These are phyloP conservation scores for Tylopilus orsonianus DNA, from an alignment of 1,284 basidiomycete species.

Conservation along the genomic window DNA sequence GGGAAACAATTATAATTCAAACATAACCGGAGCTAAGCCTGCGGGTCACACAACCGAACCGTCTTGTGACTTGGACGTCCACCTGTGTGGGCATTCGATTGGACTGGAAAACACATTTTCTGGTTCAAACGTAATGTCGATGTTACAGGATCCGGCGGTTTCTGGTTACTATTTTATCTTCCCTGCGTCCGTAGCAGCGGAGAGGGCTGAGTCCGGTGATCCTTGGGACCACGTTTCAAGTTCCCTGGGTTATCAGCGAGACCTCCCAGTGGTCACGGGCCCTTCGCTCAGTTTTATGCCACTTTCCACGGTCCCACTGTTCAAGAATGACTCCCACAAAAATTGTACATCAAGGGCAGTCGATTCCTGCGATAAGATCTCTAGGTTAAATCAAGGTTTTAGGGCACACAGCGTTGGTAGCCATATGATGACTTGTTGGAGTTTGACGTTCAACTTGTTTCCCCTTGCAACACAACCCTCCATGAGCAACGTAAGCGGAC, in stretches of 20 bases:
- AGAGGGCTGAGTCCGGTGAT: neutral
- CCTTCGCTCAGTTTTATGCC: neutral
- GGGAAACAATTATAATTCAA: neutral
- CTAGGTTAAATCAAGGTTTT: constrained; percentile 14
- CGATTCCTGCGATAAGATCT: constrained; percentile 10
- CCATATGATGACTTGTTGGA: constrained; percentile 3
- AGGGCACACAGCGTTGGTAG: constrained; percentile 8
- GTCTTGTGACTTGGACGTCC: constrained; percentile 1
- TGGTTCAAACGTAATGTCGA: neutral
- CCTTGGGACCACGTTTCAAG: constrained; percentile 2
- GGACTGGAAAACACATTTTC: neutral
- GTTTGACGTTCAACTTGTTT: constrained; percentile 1
- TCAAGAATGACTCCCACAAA: constrained; percentile 1
- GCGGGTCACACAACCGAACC: neutral
- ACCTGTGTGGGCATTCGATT: neutral
- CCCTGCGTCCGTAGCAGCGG: neutral
- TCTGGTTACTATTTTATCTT: neutral
- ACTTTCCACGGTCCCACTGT: neutral
- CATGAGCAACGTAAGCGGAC: constrained; percentile 9
- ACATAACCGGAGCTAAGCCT: neutral
- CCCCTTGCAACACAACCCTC: constrained; percentile 9
- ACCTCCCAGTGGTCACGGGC: neutral
- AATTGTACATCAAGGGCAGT: constrained; percentile 10
- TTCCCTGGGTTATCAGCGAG: neutral
- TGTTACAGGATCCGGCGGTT: neutral